Evolutionary conservation across 164 flowering plant genomes (phyloP), one percentile per base, ranked within the genome.

Genomic region (Macadamia integrifolia): DNA sequence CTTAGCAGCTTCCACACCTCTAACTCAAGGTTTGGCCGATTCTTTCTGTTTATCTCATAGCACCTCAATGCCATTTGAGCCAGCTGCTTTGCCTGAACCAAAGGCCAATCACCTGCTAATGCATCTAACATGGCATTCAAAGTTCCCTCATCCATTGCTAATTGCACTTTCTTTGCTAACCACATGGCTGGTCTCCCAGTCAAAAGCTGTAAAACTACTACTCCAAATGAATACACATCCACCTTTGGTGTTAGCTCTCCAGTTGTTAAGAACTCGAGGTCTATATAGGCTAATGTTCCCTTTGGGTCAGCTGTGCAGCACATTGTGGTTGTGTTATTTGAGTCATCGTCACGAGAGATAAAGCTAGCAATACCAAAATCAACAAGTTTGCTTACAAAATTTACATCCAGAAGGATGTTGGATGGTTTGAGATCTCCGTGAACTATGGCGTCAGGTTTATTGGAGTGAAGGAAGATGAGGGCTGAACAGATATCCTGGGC

Each of bases 91-190:
- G 96, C 98, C 75, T 85, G 93, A 40, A 89, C 85, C 79, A 82
- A 91, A 6, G 97, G 98, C 96, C 97, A 93, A 55, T 87, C 87
- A 50, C 97, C 97, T 43, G 97, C 98, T 30, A 86, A 74, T 58
- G 78, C 85, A 77, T 93, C 98, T 73, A 93, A 66, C 8, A 93
- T 9, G 28, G 42, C 46, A 50, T 79, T 74, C 75, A 93, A 72
- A 43, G 80, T 81, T 32, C 84, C 89, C 3, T 69, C 70, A 40
- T 80, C 85, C 32, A 93, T 31, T n/a, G 93, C 95, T 71, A 76
- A 72, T 58, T 83, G 80, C 55, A 93, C 96, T 65, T 89, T 87
- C 71, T 82, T 86, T 2, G 72, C 62, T 42, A 93, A 80, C 53
- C 91, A 86, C 78, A 84, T 14, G 11, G 91, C 88, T 13, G 83